phyloP scores from a whole-genome alignment of 495 filamentous ascomycete species.

The Friedmanniomyces simplex region DNA sequence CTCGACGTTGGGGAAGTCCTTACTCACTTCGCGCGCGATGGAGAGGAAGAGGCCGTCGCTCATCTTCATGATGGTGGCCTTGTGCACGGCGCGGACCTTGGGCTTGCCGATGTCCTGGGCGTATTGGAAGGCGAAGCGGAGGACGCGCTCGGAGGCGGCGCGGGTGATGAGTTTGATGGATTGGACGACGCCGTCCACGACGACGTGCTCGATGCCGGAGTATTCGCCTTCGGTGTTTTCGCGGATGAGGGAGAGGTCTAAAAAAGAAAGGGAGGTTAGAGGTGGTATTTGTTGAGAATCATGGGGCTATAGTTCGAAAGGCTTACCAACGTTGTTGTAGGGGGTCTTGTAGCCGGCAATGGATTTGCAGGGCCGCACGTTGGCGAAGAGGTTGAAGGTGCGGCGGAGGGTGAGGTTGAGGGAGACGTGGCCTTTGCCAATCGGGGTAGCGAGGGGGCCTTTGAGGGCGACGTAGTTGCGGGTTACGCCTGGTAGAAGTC shows the following conservation, averaged over 20 bases:
- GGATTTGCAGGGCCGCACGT: conserved; percentile 92
- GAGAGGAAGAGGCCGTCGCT: conserved; percentile 93
- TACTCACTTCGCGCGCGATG: conserved; percentile 68
- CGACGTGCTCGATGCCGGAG: conserved; percentile 97
- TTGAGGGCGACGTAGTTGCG: conserved; percentile 94
- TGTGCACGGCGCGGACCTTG: conserved; percentile 96
- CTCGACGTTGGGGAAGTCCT: conserved; percentile 88
- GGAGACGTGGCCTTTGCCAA: conserved; percentile 98
- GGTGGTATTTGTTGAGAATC: too few species aligned
- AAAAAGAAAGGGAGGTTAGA: too few species aligned
- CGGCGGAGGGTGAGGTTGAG: conserved; percentile 96
- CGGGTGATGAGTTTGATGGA: conserved; percentile 97
- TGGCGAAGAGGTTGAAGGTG: conserved; percentile 99
- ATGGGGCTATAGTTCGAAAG: too few species aligned
- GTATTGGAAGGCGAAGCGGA: conserved; percentile 95
- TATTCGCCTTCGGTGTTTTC: conserved; percentile 99
- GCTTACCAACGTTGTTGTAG: conserved; percentile 94
- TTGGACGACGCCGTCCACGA: conserved; percentile 96
- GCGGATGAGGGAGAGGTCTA: conserved; percentile 94
- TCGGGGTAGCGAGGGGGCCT: conserved; percentile 90
- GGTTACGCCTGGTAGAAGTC: conserved; percentile 45
- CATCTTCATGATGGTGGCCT: conserved; percentile 99
- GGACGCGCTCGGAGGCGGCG: conserved; percentile 85
- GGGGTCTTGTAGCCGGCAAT: conserved; percentile 96
- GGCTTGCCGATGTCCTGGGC: conserved; percentile 80